A percentile compares a stretch with the other conserved stretches of the same genome.
Conservation (phyloP, 1,284 basidiomycete genomes). For the Omphalotus olearius region DNA sequence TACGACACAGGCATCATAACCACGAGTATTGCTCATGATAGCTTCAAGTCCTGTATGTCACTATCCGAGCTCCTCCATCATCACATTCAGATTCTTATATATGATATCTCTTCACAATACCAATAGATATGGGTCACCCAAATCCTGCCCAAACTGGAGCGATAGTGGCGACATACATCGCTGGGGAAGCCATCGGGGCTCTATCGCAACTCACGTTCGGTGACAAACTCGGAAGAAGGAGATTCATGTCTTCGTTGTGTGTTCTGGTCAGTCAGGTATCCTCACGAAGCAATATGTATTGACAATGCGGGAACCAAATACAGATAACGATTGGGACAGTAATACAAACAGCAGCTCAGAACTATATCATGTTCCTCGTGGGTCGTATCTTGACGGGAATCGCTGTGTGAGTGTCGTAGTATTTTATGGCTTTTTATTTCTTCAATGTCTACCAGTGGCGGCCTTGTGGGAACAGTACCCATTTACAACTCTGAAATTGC, state of each 20-base stretch:
- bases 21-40: slow-evolving; percentile 18
- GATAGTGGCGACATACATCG: slow-evolving; percentile 18
- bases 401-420: slow-evolving; percentile 14
- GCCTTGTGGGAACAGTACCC: slow-evolving; percentile 17
- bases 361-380: slow-evolving; percentile 18
- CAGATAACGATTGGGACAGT: slow-evolving; percentile 17
- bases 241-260: slow-evolving; percentile 18
- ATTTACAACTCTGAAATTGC: slow-evolving; percentile 20
- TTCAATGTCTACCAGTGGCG: slow-evolving; percentile 8
- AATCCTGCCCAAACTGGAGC: slow-evolving; percentile 15
- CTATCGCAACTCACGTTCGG: slow-evolving; percentile 15
- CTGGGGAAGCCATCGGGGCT: slow-evolving; percentile 19
- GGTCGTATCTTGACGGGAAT: slow-evolving; percentile 18
- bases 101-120: background rate
- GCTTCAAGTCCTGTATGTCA: slow-evolving; percentile 17
- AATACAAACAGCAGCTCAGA: slow-evolving; percentile 19
- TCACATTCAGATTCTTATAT: too few relatives aligned
- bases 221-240: slow-evolving; percentile 17
- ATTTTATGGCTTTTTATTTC: background rate
- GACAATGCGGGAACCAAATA: background rate
- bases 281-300: background rate
- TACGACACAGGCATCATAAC: slow-evolving; percentile 19
- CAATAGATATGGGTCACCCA: slow-evolving; percentile 17
- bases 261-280: slow-evolving; percentile 10
- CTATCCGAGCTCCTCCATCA: too few relatives aligned